A percentile compares a stretch with the other conserved stretches of the same genome.
Evolutionary conservation across 306 rosid genomes (phyloP).

Genomic region (Benincasa hispida): DNA sequence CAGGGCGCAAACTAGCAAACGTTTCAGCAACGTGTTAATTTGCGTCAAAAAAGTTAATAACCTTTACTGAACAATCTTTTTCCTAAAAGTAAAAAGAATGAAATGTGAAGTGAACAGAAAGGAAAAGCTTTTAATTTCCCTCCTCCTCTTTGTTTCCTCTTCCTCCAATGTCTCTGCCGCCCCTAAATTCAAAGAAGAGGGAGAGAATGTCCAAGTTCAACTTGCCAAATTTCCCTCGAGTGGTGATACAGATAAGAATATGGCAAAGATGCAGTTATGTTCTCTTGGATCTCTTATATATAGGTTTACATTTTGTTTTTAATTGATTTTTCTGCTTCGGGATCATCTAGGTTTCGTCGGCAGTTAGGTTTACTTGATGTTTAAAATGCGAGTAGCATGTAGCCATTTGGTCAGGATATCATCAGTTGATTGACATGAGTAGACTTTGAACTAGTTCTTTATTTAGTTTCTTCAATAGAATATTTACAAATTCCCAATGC

Average conservation of each 20-base stretch:
- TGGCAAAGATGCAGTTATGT: slow-evolving; percentile 87
- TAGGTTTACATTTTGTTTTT: not conserved
- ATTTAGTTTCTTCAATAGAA: not conserved
- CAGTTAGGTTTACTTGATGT: not conserved
- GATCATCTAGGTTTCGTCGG: not conserved
- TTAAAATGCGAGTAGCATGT: not conserved
- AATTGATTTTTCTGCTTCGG: not conserved
- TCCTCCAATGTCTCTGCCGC: slow-evolving; percentile 5
- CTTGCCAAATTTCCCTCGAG: slow-evolving; percentile 61
- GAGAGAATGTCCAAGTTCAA: slow-evolving; percentile 81
- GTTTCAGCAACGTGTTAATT: too few species aligned
- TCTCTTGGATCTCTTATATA: not conserved
- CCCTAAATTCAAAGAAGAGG: slow-evolving; percentile 55
- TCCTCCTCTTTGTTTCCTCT: not conserved
- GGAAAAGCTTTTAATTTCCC: too few species aligned
- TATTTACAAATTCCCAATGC: not conserved
- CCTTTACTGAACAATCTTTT: too few species aligned
- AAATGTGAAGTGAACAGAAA: too few species aligned
- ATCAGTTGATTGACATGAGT: not conserved
- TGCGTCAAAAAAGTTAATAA: too few species aligned
- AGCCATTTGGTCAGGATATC: not conserved
- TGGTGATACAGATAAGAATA: slow-evolving; percentile 67
- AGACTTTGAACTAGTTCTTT: not conserved
- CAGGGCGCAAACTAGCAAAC: too few species aligned
- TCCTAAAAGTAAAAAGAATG: too few species aligned